Evolutionary conservation across 1,284 basidiomycete species (phyloP), one percentile per base, ranked within the genome.

Genomic region (Ceratobasidium sp.): DNA sequence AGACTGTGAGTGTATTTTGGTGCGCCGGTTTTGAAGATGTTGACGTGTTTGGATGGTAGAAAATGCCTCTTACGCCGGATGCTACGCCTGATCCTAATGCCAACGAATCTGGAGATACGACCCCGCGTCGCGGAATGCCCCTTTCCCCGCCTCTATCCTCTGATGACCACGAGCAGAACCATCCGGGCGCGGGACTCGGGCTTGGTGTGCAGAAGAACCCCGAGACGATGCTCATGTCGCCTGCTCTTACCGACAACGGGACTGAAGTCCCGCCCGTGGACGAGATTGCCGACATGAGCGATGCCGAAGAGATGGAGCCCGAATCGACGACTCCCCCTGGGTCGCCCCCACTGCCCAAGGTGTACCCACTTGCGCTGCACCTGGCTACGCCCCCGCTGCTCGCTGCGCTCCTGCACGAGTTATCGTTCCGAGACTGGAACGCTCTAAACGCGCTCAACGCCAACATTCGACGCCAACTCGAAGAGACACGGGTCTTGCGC

Each of bases 401-500:
- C 33, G 66, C 50, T 16, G 62, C 77, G 2, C 71, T 80, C 18
- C 44, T 80, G 57, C 68, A 68, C n/a, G 70, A 77, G n/a, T 46
- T 80, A 20, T 69, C 67, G 35, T 80, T 80, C 77, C 46, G 73
- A 30, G 79, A 79, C 35, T 74, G 69, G 55, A 75, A 75, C 33
- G 77, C 78, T 27, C 44, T 80, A 14, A 77, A 80, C 46, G 27
- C 60, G n/a, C 70, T 80, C 18, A 80, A 77, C 73, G 59, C 71
- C 64, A 55, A 48, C 57, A 59, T 73, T 62, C 76, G 81, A 60
- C 65, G 80, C 10, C 73, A 77, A 38, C 62, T 93, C 54, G 87
- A 88, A 73, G 87, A 88, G 78, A 84, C 83, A 18, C 83, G 87
- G 23, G 85, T 85, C 59, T 83, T 93, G 62, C 86, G 88, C 44